Conservation (phyloP, 2,329 filamentous ascomycete genomes). For the Metarhizium anisopliae region DNA sequence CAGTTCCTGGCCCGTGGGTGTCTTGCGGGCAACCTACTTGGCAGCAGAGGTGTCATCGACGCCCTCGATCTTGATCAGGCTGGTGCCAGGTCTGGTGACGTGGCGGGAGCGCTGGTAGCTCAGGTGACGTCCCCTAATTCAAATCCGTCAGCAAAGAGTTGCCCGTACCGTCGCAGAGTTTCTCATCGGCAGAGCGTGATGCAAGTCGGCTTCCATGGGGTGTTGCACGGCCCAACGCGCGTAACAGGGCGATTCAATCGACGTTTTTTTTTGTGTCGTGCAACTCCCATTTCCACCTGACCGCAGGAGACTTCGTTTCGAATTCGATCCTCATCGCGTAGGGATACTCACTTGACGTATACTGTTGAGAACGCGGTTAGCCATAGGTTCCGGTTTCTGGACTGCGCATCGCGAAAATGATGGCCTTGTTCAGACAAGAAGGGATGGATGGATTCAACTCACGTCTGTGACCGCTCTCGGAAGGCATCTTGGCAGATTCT, state of each 20-base stretch:
- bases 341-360: constrained; percentile 75
- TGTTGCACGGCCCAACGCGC: background rate
- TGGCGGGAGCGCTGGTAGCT: constrained; percentile 95
- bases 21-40: constrained; percentile 50
- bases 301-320: background rate
- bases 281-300: background rate
- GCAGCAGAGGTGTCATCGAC: constrained; percentile 85
- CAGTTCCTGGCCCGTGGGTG: background rate
- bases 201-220: background rate
- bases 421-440: background rate
- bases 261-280: background rate
- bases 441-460: constrained; percentile 36
- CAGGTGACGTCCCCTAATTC: constrained; percentile 83
- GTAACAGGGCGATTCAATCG: background rate
- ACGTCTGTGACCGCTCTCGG: constrained; percentile 83
- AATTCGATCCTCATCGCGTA: constrained; percentile 1
- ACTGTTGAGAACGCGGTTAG: constrained; percentile 38
- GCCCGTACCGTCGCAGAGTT: background rate
- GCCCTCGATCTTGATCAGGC: constrained; percentile 97
- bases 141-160: constrained; percentile 21
- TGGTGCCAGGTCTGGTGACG: constrained; percentile 81
- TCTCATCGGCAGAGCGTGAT: background rate
- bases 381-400: background rate
- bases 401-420: constrained; percentile 20
- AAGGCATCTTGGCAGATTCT: constrained; percentile 67